phyloP scores from a whole-genome alignment of 352 stramenopile genomes.

The Nothophytophthora sp. region DNA sequence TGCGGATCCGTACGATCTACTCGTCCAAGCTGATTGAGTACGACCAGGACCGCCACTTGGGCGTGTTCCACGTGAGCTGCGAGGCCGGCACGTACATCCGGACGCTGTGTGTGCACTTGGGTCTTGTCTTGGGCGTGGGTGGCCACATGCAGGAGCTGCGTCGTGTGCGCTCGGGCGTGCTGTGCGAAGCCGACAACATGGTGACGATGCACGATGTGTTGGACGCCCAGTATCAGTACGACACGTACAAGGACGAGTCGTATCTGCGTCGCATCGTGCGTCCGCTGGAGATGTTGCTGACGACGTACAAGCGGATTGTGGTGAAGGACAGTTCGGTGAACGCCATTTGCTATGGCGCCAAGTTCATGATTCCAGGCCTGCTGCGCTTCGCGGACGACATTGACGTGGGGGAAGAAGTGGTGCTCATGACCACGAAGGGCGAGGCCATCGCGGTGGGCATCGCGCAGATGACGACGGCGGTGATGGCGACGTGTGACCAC shows the following conservation, averaged over 20 bases:
- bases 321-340: constrained; percentile 99
- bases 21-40: constrained; percentile 99
- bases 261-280: constrained; percentile 99
- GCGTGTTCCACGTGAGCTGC: constrained; percentile 97
- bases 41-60: constrained; percentile 97
- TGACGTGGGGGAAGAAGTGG: constrained; percentile 98
- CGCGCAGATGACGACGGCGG: constrained; percentile 99
- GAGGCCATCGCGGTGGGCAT: constrained; percentile 99
- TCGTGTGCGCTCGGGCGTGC: constrained; percentile 96
- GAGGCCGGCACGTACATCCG: constrained; percentile 99
- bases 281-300: constrained; percentile 98
- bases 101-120: constrained; percentile 99
- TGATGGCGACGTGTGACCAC: constrained; percentile 99
- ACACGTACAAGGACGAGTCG: constrained; percentile 99
- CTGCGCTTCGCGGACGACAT: constrained; percentile 99
- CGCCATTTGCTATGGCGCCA: constrained; percentile 99
- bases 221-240: constrained; percentile 99
- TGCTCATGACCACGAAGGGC: constrained; percentile 99
- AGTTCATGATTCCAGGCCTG: constrained; percentile 99
- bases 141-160: constrained; percentile 99
- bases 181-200: constrained; percentile 97
- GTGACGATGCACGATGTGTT: constrained; percentile 99
- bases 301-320: constrained; percentile 99
- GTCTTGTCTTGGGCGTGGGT: constrained; percentile 96
- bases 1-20: constrained; percentile 99